Evolutionary conservation across 106 monocot species (phyloP).

Genomic region (Apostasia shenzhenica): DNA sequence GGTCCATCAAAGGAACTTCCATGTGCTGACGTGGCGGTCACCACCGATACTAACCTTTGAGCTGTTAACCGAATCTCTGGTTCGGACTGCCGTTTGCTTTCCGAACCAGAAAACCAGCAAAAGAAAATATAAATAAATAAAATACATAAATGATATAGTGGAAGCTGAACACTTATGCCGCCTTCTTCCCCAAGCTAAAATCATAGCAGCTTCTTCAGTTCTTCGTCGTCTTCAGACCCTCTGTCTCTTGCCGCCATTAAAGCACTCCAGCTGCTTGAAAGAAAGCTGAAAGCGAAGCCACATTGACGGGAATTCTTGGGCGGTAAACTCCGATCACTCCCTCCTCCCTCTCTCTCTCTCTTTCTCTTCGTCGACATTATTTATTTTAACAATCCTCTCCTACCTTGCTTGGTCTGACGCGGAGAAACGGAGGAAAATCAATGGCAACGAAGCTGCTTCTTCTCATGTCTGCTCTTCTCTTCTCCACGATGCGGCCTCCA

Average conservation of each 20-base stretch:
- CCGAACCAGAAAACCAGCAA: slow-evolving; percentile 13
- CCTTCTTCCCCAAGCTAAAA: slow-evolving; percentile 34
- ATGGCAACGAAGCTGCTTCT: not conserved
- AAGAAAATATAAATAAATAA: not conserved
- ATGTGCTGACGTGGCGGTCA: slow-evolving; percentile 3
- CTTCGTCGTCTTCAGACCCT: slow-evolving; percentile 6
- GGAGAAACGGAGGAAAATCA: not conserved
- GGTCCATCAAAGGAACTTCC: too few relatives aligned
- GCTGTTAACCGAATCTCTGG: slow-evolving; percentile 19
- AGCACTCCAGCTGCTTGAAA: slow-evolving; percentile 34
- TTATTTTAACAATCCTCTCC: not conserved
- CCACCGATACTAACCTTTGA: not conserved
- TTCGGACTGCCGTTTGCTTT: slow-evolving; percentile 41
- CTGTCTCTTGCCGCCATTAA: slow-evolving; percentile 28
- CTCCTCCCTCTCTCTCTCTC: not conserved
- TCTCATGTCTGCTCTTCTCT: not conserved
- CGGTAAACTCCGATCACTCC: not conserved
- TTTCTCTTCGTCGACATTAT: not conserved
- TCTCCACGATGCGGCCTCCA: not conserved
- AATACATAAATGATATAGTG: not conserved
- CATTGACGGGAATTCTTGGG: not conserved
- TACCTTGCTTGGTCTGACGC: not conserved
- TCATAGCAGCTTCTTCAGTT: slow-evolving; percentile 10
- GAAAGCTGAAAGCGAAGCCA: slow-evolving; percentile 1
- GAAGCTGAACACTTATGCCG: slow-evolving; percentile 16